A percentile compares a stretch with the other conserved stretches of the same genome.
Conservation (phyloP, 305 asterid genomes). For the Fraxinus ornus region DNA sequence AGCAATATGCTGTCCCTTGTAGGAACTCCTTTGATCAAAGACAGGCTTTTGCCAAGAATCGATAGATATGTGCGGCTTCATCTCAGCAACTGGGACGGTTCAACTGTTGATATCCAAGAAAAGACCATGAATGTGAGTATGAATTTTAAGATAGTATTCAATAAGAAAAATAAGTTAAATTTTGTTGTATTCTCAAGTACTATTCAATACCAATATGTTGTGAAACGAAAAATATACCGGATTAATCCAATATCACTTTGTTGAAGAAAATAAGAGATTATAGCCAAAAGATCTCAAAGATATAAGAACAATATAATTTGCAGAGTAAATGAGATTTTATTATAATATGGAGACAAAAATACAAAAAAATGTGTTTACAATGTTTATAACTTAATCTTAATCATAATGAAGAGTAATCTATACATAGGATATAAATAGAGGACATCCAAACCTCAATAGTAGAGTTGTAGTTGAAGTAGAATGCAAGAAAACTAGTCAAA, state of each 20-base stretch:
- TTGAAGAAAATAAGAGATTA: not conserved
- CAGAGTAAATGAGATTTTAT: no score
- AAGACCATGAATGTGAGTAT: conserved; percentile 49
- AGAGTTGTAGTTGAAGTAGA: no score
- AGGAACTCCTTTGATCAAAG: conserved; percentile 43
- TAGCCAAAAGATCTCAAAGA: not conserved
- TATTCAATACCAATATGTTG: not conserved
- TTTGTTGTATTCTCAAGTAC: not conserved
- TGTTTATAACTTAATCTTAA: not conserved
- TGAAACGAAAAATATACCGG: not conserved
- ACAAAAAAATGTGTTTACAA: not conserved
- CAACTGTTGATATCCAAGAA: conserved; percentile 51
- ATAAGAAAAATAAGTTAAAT: not conserved
- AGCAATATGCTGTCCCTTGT: conserved; percentile 50
- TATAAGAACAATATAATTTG: no score
- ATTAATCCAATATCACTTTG: not conserved
- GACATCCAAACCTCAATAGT: no score
- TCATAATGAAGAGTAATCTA: not conserved
- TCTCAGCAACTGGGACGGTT: conserved; percentile 47
- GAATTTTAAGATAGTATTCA: no score
- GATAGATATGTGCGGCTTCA: conserved; percentile 34
- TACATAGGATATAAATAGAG: no score
- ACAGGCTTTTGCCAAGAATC: conserved; percentile 37
- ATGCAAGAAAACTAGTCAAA: no score
- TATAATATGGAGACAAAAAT: not conserved